These are phyloP conservation scores for Aspergillus caelatus DNA, from an alignment of 2,329 filamentous ascomycete species.

Conservation along the genomic window DNA sequence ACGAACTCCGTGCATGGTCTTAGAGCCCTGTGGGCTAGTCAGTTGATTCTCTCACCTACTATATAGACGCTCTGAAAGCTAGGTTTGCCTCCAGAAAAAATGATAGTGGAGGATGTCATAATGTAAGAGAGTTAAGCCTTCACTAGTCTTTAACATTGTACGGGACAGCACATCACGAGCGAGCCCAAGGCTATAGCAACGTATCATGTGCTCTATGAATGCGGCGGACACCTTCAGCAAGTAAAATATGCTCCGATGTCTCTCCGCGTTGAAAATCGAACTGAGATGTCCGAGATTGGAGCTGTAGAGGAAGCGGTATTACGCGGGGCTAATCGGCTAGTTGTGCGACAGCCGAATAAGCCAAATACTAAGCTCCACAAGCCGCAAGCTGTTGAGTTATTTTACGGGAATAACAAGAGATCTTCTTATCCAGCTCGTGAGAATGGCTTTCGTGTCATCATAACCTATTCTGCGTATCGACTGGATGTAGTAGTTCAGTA, in stretches of 20 bases:
- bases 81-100: accelerated
- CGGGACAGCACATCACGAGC: too few species aligned
- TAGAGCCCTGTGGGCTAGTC: too few species aligned
- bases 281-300: not conserved
- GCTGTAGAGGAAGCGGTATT: not conserved
- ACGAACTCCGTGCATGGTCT: too few species aligned
- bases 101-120: too few species aligned
- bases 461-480: too few species aligned
- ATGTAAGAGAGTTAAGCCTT: too few species aligned
- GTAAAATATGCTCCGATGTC: not conserved
- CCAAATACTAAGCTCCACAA: not conserved
- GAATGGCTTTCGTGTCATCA: not conserved
- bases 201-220: too few species aligned
- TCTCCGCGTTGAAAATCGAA: not conserved
- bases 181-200: too few species aligned
- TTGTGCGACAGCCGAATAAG: not conserved
- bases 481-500: not conserved
- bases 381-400: not conserved
- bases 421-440: too few species aligned
- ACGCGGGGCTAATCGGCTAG: not conserved
- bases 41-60: too few species aligned
- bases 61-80: accelerated
- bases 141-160: too few species aligned
- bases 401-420: too few species aligned
- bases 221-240: not conserved